Percentiles rank a stretch among this genome's conserved stretches.
Conservation (phyloP, 2,329 filamentous ascomycete genomes). For the Colletotrichum abscissum region DNA sequence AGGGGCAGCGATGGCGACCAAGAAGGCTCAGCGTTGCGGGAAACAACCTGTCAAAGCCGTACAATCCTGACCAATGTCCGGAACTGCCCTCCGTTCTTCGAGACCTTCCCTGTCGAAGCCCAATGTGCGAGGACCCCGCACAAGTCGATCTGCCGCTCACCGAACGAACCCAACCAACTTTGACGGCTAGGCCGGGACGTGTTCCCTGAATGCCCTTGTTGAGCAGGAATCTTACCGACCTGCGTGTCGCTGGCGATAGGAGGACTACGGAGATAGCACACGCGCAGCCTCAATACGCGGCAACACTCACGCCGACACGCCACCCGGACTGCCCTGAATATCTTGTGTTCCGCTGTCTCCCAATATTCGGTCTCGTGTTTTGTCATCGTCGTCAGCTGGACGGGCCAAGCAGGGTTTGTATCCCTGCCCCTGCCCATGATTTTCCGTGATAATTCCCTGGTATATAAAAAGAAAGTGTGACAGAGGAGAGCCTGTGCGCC, state of each 20-base stretch:
- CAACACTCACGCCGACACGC: background rate
- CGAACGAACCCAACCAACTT: slow-evolving; percentile 14
- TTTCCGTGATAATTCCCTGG: slow-evolving; percentile 17
- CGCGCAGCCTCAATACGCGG: background rate
- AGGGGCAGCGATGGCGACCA: slow-evolving; percentile 4
- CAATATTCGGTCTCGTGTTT: slow-evolving; percentile 3
- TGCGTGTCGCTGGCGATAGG: background rate
- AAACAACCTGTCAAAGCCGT: slow-evolving; percentile 7
- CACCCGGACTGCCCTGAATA: slow-evolving; percentile 1
- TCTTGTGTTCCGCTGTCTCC: background rate
- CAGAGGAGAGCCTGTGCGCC: slow-evolving; percentile 34
- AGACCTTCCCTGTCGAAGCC: slow-evolving; percentile 19
- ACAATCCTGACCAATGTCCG: slow-evolving; percentile 13
- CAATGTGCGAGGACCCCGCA: slow-evolving; percentile 20
- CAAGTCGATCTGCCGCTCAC: slow-evolving; percentile 30
- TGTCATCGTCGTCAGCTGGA: slow-evolving; percentile 15
- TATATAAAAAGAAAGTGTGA: slow-evolving; percentile 27
- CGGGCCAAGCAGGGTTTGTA: slow-evolving; percentile 23
- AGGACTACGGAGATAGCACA: background rate
- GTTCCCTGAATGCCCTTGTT: background rate
- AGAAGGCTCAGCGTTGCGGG: background rate
- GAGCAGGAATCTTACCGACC: background rate
- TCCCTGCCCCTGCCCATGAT: slow-evolving; percentile 29
- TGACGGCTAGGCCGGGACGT: slow-evolving; percentile 4
- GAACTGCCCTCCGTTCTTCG: background rate